phyloP scores from a whole-genome alignment of 148 eudicot species.

The Rhododendron griersonianum region DNA sequence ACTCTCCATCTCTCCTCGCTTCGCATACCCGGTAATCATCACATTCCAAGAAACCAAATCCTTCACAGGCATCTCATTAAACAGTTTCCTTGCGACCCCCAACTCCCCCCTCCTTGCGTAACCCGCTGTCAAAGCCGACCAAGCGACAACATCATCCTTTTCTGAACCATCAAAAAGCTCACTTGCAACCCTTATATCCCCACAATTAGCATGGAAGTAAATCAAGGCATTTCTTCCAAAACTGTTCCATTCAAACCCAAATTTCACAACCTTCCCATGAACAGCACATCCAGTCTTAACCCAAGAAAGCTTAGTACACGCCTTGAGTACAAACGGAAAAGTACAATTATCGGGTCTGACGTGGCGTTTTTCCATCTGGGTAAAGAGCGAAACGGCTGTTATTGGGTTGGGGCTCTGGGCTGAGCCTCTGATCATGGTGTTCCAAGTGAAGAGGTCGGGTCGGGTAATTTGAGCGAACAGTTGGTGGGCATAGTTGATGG shows the following conservation, averaged over 20 bases:
- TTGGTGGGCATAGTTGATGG: slow-evolving; percentile 54
- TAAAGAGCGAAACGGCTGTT: slow-evolving; percentile 24
- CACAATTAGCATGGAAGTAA: slow-evolving; percentile 56
- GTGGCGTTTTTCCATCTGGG: slow-evolving; percentile 36
- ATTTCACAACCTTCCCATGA: slow-evolving; percentile 43
- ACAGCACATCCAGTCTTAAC: slow-evolving; percentile 31
- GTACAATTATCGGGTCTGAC: slow-evolving; percentile 37
- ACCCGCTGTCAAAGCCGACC: slow-evolving; percentile 57
- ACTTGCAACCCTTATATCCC: slow-evolving; percentile 39
- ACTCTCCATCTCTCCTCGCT: slow-evolving; percentile 40
- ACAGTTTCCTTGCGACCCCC: slow-evolving; percentile 30
- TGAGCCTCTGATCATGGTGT: slow-evolving; percentile 60
- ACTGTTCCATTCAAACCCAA: slow-evolving; percentile 39
- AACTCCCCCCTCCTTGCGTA: slow-evolving; percentile 52
- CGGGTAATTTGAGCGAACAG: slow-evolving; percentile 45
- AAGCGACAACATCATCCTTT: slow-evolving; percentile 42
- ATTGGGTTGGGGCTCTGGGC: slow-evolving; percentile 45
- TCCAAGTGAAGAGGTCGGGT: slow-evolving; percentile 60
- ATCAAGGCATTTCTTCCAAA: slow-evolving; percentile 46
- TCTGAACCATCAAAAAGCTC: slow-evolving; percentile 36
- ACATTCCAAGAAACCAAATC: slow-evolving; percentile 65
- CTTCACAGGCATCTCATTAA: slow-evolving; percentile 49
- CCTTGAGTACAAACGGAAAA: slow-evolving; percentile 52
- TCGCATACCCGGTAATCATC: slow-evolving; percentile 54
- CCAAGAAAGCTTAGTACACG: slow-evolving; percentile 52